Evolutionary conservation across 495 filamentous ascomycete genomes (phyloP).

Genomic region (Lasiosphaeria ovina): DNA sequence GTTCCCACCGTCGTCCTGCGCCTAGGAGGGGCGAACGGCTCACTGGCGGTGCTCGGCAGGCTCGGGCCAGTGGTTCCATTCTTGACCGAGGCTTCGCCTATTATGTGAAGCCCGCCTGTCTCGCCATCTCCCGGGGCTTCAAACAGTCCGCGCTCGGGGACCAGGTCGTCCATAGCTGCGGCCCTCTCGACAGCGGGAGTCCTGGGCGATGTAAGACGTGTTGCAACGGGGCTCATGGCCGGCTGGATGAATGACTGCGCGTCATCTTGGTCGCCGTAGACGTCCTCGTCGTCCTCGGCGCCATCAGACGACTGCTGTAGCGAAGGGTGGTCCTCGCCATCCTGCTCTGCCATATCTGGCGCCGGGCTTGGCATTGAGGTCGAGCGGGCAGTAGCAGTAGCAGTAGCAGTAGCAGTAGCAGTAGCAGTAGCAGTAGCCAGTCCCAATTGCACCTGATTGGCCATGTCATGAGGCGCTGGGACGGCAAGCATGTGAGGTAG

Average conservation of each 20-base stretch:
- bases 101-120: not conserved
- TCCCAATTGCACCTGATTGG: too few species aligned
- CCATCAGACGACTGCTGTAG: not conserved
- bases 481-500: too few species aligned
- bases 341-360: too few species aligned
- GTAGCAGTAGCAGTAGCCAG: too few species aligned
- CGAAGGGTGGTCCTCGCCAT: too few species aligned
- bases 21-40: not conserved
- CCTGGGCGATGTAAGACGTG: slow-evolving; percentile 64
- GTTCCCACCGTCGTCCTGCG: not conserved
- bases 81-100: not conserved
- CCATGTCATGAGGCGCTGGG: too few species aligned
- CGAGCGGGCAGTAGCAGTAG: too few species aligned
- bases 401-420: too few species aligned
- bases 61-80: not conserved
- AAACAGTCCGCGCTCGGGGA: slow-evolving; percentile 55
- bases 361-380: too few species aligned
- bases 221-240: slow-evolving; percentile 71
- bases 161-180: slow-evolving; percentile 57
- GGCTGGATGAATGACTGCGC: slow-evolving; percentile 68
- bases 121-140: slow-evolving; percentile 29
- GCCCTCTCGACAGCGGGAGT: slow-evolving; percentile 76
- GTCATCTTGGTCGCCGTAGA: slow-evolving; percentile 52
- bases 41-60: not conserved
- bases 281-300: slow-evolving; percentile 22